A percentile compares a stretch with the other conserved stretches of the same genome.
Evolutionary conservation across 2,329 filamentous ascomycete genomes (phyloP).

Genomic region (Xylariaceae sp.): DNA sequence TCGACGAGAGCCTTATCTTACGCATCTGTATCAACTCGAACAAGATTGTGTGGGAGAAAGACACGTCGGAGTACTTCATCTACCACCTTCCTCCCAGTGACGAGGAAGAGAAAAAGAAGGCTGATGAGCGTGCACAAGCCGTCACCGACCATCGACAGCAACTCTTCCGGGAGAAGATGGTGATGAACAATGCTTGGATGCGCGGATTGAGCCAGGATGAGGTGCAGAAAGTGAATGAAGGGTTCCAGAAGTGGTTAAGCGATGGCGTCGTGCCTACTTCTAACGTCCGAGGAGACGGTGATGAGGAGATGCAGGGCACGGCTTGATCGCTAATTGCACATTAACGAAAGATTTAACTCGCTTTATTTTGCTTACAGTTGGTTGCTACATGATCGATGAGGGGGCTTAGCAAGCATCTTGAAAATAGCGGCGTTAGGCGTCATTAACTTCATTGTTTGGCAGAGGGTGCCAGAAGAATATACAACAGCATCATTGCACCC

Average conservation of each 20-base stretch:
- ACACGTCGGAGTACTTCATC: slow-evolving; percentile 66
- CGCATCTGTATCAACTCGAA: slow-evolving; percentile 75
- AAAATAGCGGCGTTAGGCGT: too few relatives aligned
- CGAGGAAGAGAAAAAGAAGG: slow-evolving; percentile 61
- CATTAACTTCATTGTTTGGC: too few relatives aligned
- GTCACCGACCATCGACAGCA: slow-evolving; percentile 60
- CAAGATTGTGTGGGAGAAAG: slow-evolving; percentile 72
- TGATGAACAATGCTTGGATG: slow-evolving; percentile 77
- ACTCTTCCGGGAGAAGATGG: slow-evolving; percentile 73
- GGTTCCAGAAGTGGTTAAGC: slow-evolving; percentile 51
- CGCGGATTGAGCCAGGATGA: slow-evolving; percentile 74
- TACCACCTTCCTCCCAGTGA: slow-evolving; percentile 67
- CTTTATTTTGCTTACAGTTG: too few relatives aligned
- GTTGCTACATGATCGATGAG: too few relatives aligned
- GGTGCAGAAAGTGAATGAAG: slow-evolving; percentile 69
- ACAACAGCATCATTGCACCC: too few relatives aligned
- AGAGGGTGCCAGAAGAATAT: too few relatives aligned
- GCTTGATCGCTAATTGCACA: too few relatives aligned
- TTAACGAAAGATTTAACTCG: too few relatives aligned
- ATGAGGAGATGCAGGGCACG: slow-evolving; percentile 10
- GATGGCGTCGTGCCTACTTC: slow-evolving; percentile 42
- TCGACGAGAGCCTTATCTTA: slow-evolving; percentile 64
- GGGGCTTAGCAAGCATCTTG: too few relatives aligned
- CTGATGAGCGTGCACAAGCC: slow-evolving; percentile 55
- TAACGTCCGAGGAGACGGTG: slow-evolving; percentile 25